These are phyloP conservation scores for Kentomonas sorsogonicus DNA, from an alignment of 208 protist species.

Conservation along the genomic window DNA sequence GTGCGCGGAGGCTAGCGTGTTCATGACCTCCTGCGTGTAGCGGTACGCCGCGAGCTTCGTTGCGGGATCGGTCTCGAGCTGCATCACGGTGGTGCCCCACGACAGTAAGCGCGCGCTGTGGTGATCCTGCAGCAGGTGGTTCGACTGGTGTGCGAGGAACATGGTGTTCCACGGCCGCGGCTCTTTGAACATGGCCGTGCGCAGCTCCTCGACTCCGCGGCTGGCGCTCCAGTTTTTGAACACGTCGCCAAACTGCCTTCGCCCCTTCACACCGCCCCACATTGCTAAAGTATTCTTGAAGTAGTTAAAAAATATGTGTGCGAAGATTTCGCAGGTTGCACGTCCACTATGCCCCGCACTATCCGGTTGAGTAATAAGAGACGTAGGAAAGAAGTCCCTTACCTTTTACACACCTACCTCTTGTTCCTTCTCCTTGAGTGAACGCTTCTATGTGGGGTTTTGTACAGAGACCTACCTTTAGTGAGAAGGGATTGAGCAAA, in stretches of 20 bases:
- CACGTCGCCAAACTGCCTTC: slow-evolving; percentile 57
- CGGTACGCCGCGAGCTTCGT: slow-evolving; percentile 64
- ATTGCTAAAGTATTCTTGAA: no score
- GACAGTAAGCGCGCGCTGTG: slow-evolving; percentile 70
- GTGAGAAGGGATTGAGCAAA: no score
- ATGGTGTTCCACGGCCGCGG: slow-evolving; percentile 80
- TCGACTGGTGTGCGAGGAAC: slow-evolving; percentile 59
- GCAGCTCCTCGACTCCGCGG: slow-evolving; percentile 55
- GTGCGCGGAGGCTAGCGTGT: slow-evolving; percentile 63
- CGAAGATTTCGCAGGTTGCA: no score
- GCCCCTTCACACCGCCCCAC: slow-evolving; percentile 83
- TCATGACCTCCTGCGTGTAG: slow-evolving; percentile 76
- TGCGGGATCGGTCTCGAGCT: slow-evolving; percentile 27
- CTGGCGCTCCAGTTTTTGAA: slow-evolving; percentile 72
- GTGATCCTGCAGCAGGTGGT: slow-evolving; percentile 71
- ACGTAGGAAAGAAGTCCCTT: no score
- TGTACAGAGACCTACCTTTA: no score
- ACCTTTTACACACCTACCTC: no score
- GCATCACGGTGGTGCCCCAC: slow-evolving; percentile 70
- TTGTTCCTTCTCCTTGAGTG: no score
- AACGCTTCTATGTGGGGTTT: no score
- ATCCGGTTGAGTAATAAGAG: no score
- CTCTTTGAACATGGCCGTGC: slow-evolving; percentile 56
- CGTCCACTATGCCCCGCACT: no score
- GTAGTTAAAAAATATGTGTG: no score